A percentile compares a stretch with the other conserved stretches of the same genome.
Conservation (phyloP, 176 grass and related monocot genomes). For the Tillandsia fasciculata region DNA sequence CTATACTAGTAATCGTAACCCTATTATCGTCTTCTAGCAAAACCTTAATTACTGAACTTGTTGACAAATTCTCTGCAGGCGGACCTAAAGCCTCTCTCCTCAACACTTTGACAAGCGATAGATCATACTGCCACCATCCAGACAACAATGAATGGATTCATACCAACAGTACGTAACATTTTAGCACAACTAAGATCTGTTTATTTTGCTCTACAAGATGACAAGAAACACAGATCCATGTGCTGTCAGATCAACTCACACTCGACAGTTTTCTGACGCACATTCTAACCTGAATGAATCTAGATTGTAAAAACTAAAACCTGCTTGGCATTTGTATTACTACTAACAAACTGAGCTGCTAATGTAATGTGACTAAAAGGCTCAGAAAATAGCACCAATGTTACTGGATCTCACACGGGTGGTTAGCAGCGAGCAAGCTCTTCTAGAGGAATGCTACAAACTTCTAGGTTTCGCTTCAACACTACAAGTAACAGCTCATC, state of each 20-base stretch:
- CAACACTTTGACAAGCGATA: slow-evolving; percentile 23
- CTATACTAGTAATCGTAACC: neutral
- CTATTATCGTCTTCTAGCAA: neutral
- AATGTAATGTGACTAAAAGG: neutral
- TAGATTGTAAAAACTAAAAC: neutral
- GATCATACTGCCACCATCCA: slow-evolving; percentile 17
- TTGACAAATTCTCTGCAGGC: slow-evolving; percentile 9
- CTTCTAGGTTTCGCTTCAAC: slow-evolving; percentile 24
- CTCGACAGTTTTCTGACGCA: neutral
- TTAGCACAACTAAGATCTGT: too few relatives aligned
- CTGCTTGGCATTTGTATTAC: neutral
- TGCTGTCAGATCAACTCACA: neutral
- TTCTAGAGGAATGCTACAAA: slow-evolving; percentile 30
- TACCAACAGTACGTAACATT: slow-evolving; percentile 15
- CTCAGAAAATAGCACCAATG: slow-evolving; percentile 9
- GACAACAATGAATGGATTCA: slow-evolving; percentile 3
- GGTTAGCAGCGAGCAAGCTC: slow-evolving; percentile 16
- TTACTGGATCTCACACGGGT: slow-evolving; percentile 24
- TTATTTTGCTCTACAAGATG: too few relatives aligned
- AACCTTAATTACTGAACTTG: neutral
- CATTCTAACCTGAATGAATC: neutral
- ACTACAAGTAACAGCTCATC: slow-evolving; percentile 22
- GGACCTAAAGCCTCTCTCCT: slow-evolving; percentile 5
- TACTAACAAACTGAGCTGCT: neutral
- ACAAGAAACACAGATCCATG: too few relatives aligned